phyloP scores from a whole-genome alignment of 163 green algal species.

The Chlamydomonas reinhardtii region DNA sequence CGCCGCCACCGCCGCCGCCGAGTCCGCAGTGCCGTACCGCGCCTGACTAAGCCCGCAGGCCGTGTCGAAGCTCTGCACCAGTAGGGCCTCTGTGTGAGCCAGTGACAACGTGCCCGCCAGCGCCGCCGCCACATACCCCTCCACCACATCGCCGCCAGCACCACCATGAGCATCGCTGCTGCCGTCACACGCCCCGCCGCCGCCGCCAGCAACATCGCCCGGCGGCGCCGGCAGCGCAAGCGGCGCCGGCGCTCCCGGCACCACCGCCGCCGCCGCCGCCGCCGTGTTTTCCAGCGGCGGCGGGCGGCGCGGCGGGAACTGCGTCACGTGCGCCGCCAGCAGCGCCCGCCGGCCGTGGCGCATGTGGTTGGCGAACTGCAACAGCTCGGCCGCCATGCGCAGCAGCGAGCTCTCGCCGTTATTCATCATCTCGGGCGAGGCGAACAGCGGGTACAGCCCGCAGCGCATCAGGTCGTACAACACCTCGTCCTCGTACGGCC shows the following conservation, averaged over 20 bases:
- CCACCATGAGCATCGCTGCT: neutral
- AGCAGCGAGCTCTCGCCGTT: slow-evolving; percentile 23
- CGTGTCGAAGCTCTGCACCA: neutral
- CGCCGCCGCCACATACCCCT: too few species aligned
- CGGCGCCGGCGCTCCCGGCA: too few species aligned
- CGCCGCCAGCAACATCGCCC: neutral
- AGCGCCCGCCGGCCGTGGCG: neutral
- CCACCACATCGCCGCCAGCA: neutral
- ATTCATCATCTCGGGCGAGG: neutral
- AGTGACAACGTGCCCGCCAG: neutral
- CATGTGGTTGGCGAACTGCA: slow-evolving; percentile 38
- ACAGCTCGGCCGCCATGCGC: slow-evolving; percentile 14
- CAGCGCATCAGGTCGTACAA: slow-evolving; percentile 10
- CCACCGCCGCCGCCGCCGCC: too few species aligned
- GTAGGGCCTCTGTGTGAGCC: neutral
- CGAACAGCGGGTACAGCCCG: slow-evolving; percentile 33
- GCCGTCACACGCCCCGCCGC: neutral
- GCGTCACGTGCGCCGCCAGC: slow-evolving; percentile 4
- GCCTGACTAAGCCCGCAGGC: neutral
- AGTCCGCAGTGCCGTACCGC: too few species aligned
- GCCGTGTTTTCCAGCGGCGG: too few species aligned
- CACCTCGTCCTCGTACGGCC: slow-evolving; percentile 44
- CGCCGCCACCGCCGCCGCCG: too few species aligned
- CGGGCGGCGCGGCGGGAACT: neutral
- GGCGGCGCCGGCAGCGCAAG: neutral